Base-by-base conservation (phyloP, 78 protist species). In the Cyanophora paradoxa region DNA sequence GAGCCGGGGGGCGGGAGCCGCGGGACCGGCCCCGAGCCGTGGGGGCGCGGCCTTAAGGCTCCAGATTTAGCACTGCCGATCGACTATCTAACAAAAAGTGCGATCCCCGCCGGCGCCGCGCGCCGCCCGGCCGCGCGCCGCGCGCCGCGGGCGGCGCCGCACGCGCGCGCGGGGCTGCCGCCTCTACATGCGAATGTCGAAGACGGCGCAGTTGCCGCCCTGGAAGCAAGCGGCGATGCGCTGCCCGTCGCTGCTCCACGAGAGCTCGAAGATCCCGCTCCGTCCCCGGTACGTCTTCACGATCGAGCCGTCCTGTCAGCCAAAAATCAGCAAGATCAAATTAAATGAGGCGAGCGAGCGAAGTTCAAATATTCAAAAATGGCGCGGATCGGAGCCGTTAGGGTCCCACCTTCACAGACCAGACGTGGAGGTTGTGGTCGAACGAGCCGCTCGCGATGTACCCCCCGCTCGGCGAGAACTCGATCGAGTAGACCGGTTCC, bases 251-350 rank as follows among this genome's bases (percentile, higher is more conserved):
- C 44, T n/a, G 73, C 83, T 82, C 93, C 93, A 89, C 19, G 78
- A 74, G n/a, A 90, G 90, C 44, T 90, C 94, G 28, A 88, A 90
- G 48, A 89, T 87, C 48, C 94, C 94, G 33, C 91, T 83, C 28
- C 19, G n/a, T 2, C 89, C 88, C 30, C 36, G 28, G 77, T 58
- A 74, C 13, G 85, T 72, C 78, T 70, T 73, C 20, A 90, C 58
- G 6, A 88, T 48, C 0, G 71, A 7, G 41, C 94, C 94, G 58
- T 84, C 90, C 66, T 72, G 73, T 3, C 40, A 73, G 0, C 16
- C 39, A 2, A 14, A 4, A 4, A 19, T 14, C 26, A 4, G 34
- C 14, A 36, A 1, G 39, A 7, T 31, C 39, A 31, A 44, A 41
- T 4, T 8, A 8, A 4, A 8, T 41, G 46, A 41, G 46, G 8